Conservation (phyloP, 1,284 basidiomycete genomes). For the Amylostereum areolatum region DNA sequence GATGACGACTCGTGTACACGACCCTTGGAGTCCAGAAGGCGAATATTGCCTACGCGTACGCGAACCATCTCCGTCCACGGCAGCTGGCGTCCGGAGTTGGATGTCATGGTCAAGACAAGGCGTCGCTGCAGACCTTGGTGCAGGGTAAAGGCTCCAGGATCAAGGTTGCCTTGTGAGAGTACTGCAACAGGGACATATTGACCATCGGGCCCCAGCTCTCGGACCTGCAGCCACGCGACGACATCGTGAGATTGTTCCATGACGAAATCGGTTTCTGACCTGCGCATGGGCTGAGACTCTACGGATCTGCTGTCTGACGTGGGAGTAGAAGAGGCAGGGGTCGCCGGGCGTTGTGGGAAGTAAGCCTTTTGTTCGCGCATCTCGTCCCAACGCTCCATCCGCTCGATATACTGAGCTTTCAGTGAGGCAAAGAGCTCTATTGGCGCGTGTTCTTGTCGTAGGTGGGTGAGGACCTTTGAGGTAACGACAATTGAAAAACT, state of each 20-base stretch:
- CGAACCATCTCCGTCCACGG: slow-evolving; percentile 80
- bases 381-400: slow-evolving; percentile 89
- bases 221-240: slow-evolving; percentile 79
- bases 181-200: slow-evolving; percentile 84
- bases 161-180: slow-evolving; percentile 68
- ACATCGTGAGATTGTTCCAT: slow-evolving; percentile 86
- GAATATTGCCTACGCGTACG: slow-evolving; percentile 77
- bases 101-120: slow-evolving; percentile 70
- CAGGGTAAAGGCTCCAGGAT: slow-evolving; percentile 83
- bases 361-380: slow-evolving; percentile 63
- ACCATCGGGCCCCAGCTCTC: slow-evolving; percentile 82
- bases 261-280: slow-evolving; percentile 91
- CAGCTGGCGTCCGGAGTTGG: slow-evolving; percentile 85
- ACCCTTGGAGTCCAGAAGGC: slow-evolving; percentile 82
- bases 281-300: slow-evolving; percentile 69
- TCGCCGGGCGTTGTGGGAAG: slow-evolving; percentile 10
- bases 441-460: slow-evolving; percentile 72
- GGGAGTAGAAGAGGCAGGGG: slow-evolving; percentile 11
- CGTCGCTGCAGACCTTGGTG: slow-evolving; percentile 93
- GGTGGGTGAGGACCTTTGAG: slow-evolving; percentile 65
- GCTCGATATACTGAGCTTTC: slow-evolving; percentile 77
- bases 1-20: slow-evolving; percentile 71
- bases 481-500: slow-evolving; percentile 76
- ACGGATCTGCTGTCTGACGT: slow-evolving; percentile 23
- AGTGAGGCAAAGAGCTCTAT: slow-evolving; percentile 86